phyloP scores from a whole-genome alignment of 2,329 filamentous ascomycete genomes.

The Colletotrichum horii region DNA sequence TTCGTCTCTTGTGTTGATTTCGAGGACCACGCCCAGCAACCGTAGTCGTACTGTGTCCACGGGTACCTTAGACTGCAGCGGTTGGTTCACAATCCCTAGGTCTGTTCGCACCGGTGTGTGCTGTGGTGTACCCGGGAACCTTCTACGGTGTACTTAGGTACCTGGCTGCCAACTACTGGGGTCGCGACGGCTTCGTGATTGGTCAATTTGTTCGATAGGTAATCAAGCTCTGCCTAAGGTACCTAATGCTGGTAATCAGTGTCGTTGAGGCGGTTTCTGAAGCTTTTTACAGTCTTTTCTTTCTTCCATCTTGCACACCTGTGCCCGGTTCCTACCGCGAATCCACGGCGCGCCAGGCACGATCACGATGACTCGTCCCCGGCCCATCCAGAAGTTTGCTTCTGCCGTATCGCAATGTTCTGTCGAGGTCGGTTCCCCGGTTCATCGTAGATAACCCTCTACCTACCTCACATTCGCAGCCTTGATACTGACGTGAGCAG shows the following conservation, averaged over 20 bases:
- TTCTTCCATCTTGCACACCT: neutral
- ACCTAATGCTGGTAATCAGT: neutral
- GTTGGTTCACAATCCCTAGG: neutral
- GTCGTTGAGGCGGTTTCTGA: neutral
- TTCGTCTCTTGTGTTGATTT: constrained; percentile 4
- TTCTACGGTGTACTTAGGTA: too few relatives aligned
- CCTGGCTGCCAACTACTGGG: neutral
- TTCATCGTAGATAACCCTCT: neutral
- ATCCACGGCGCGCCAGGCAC: neutral
- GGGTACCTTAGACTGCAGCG: neutral
- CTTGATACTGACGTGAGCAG: constrained; percentile 48
- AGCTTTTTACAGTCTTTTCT: neutral
- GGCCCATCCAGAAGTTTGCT: constrained; percentile 62
- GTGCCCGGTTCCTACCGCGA: neutral
- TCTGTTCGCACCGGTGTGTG: neutral
- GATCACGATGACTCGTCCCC: constrained; percentile 31
- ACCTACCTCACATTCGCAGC: neutral
- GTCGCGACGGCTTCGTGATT: neutral
- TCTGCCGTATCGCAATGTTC: constrained; percentile 60
- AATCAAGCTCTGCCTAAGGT: neutral
- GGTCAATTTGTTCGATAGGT: neutral
- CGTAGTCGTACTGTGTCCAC: neutral
- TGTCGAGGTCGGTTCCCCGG: constrained; percentile 47
- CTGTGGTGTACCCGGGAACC: neutral
- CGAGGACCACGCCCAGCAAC: neutral